These are phyloP conservation scores for Yamagishiella unicocca DNA, from an alignment of 139 green algal species.

Conservation along the genomic window DNA sequence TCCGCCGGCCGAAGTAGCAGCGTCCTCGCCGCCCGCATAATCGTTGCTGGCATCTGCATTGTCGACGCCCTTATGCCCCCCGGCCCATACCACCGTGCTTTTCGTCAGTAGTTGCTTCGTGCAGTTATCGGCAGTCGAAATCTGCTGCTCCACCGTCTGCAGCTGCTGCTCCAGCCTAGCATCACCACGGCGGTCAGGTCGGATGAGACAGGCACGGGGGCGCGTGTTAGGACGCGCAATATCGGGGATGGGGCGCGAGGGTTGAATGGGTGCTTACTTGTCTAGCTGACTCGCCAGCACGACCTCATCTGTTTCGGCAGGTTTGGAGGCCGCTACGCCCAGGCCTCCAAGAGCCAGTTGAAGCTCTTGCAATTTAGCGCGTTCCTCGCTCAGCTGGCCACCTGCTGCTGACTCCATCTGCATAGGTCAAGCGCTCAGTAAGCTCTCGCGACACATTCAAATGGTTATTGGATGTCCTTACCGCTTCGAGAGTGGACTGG, in stretches of 20 bases:
- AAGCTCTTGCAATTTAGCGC: slow-evolving; percentile 21
- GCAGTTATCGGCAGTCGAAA: background rate
- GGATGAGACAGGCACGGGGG: too few relatives aligned
- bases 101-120: slow-evolving; percentile 12
- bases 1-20: background rate
- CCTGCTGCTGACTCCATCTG: slow-evolving; percentile 35
- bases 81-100: background rate
- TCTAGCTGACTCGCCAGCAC: background rate
- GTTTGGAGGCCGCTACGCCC: background rate
- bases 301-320: background rate
- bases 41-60: background rate
- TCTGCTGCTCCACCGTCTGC: slow-evolving; percentile 3
- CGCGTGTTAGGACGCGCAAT: too few relatives aligned
- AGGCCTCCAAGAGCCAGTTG: slow-evolving; percentile 18
- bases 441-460: too few relatives aligned
- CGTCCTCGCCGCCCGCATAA: background rate
- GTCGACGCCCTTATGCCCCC: background rate
- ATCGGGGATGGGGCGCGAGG: too few relatives aligned
- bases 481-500: background rate
- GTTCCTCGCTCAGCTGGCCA: slow-evolving; percentile 6
- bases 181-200: too few relatives aligned
- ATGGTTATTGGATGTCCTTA: too few relatives aligned
- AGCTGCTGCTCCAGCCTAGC: slow-evolving; percentile 31
- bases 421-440: background rate
- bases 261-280: too few relatives aligned